A percentile compares a stretch with the other conserved stretches of the same genome.
Conservation (phyloP, 176 grass and related monocot genomes). For the Oropetium thomaeum region DNA sequence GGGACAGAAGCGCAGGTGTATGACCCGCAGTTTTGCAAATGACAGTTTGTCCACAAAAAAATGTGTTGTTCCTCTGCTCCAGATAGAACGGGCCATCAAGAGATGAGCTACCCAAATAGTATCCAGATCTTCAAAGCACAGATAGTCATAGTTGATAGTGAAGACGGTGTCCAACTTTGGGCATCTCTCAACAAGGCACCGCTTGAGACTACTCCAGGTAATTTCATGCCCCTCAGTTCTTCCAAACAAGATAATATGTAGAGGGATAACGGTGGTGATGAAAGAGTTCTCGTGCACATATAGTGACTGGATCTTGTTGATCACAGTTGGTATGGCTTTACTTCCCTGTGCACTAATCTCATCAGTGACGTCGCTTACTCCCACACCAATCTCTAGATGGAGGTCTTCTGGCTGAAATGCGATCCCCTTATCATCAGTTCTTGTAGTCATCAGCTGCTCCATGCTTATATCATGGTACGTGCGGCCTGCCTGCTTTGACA, state of each 20-base stretch:
- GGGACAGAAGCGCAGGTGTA: neutral
- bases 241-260: too few species aligned
- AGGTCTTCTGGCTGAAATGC: neutral
- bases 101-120: neutral
- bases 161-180: neutral
- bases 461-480: neutral
- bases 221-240: too few species aligned
- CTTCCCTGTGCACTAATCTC: neutral
- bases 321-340: neutral
- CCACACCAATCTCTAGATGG: neutral
- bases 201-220: neutral
- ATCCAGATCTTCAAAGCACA: accelerated
- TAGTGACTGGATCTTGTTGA: neutral
- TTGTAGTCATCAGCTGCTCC: neutral
- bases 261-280: neutral
- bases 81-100: neutral
- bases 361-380: neutral
- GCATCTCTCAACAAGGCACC: neutral
- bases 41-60: accelerated
- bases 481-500: too few species aligned
- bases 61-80: neutral
- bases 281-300: neutral
- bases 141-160: accelerated
- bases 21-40: neutral
- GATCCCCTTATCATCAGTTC: too few species aligned